Evolutionary conservation across 768 basidiomycete genomes (phyloP).

Genomic region (Fomitopsis pulvina): DNA sequence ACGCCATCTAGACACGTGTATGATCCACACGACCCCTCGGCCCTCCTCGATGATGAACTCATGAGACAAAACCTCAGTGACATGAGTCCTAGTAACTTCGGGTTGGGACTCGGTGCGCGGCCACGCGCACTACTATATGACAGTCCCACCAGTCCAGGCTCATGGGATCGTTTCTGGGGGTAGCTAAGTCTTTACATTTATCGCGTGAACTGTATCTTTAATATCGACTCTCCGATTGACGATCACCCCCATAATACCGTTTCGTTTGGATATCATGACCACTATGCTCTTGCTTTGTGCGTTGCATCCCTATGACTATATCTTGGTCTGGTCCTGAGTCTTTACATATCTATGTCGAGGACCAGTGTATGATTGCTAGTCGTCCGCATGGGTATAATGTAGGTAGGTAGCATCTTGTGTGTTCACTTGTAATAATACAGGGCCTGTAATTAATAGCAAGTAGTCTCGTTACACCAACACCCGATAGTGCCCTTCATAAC

Average conservation of each 20-base stretch:
- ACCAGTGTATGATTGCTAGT: not conserved
- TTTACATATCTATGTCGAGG: not conserved
- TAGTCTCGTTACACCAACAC: not conserved
- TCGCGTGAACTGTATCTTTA: too few species aligned
- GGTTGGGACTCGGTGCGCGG: constrained; percentile 20
- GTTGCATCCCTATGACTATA: not conserved
- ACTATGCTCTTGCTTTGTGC: not conserved
- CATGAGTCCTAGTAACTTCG: constrained; percentile 70
- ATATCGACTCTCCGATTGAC: not conserved
- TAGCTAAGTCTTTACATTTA: too few species aligned
- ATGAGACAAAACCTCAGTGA: constrained; percentile 31
- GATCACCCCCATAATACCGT: not conserved
- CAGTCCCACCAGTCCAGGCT: constrained; percentile 62
- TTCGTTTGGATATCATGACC: not conserved
- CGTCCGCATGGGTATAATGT: not conserved
- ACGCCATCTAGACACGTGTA: constrained; percentile 41
- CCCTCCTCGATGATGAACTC: constrained; percentile 68
- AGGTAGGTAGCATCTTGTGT: too few species aligned
- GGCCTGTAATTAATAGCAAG: not conserved
- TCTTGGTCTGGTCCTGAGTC: not conserved
- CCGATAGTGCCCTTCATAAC: too few species aligned
- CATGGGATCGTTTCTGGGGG: constrained; percentile 30
- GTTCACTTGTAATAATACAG: not conserved
- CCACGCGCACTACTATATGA: constrained; percentile 54
- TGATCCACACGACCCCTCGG: constrained; percentile 67